These are phyloP conservation scores for Vigna angularis DNA, from an alignment of 306 rosid genomes.

Conservation along the genomic window DNA sequence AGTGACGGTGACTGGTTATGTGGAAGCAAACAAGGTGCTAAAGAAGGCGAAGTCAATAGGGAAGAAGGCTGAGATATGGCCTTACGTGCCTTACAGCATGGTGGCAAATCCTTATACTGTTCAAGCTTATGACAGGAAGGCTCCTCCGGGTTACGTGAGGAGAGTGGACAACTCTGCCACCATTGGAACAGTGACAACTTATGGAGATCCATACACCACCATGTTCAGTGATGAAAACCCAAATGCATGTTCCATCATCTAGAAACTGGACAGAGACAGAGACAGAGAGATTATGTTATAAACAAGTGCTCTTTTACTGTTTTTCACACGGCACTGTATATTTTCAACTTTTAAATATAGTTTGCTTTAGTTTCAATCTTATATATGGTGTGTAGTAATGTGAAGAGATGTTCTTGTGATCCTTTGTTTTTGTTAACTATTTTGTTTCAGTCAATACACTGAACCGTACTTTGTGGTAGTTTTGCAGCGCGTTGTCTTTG, in stretches of 20 bases:
- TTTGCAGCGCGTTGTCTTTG: conserved; percentile 21
- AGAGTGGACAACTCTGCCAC: conserved; percentile 60
- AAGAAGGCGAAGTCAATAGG: conserved; percentile 89
- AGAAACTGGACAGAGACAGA: neutral
- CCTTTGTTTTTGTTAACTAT: neutral
- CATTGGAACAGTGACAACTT: conserved; percentile 51
- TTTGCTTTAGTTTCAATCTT: neutral
- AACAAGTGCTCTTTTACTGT: neutral
- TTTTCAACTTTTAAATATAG: conserved; percentile 36
- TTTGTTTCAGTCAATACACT: neutral
- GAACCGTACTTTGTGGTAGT: neutral
- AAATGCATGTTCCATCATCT: conserved; percentile 88
- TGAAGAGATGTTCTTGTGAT: conserved; percentile 27
- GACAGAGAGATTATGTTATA: too few species aligned
- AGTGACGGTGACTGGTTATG: conserved; percentile 80
- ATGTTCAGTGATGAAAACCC: conserved; percentile 98
- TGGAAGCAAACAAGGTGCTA: conserved; percentile 79
- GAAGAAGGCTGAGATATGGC: conserved; percentile 91
- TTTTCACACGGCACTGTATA: conserved; percentile 26
- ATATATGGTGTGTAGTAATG: conserved; percentile 12
- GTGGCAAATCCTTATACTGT: conserved; percentile 78
- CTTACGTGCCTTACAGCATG: conserved; percentile 78
- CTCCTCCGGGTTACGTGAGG: conserved; percentile 93
- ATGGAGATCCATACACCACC: conserved; percentile 71
- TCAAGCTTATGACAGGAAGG: conserved; percentile 84